Evolutionary conservation across 768 basidiomycete species (phyloP), one percentile per base, ranked within the genome.

Genomic region (Leccinum ochraceum): DNA sequence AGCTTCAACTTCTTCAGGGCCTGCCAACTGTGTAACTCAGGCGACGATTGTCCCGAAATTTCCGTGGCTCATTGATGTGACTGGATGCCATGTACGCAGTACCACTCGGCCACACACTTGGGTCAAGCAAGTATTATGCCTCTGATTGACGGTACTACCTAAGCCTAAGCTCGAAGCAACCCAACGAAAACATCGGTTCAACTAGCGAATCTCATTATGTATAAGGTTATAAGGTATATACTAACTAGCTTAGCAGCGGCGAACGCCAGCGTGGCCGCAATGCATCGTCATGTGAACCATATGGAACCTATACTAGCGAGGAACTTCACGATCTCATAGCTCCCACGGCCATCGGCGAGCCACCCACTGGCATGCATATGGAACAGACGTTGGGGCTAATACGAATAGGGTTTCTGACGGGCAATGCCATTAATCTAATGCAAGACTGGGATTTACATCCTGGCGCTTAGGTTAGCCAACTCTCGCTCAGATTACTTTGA

Each of bases 371-470:
- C 46, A 55, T 56, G 60, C 80, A 81, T 58, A 73, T 74, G 7
- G 59, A 61, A 58, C 80, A 81, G 46, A 57, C 57, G n/a, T 80
- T 79, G 34, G 83, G 82, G 71, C 85, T 87, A 63, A 90, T 80
- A 62, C 89, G 79, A 63, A 90, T 90, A 26, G 89, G 87, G 68
- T 90, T 90, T 66, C 78, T 83, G 51, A 84, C 82, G 30, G 89
- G 89, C 51, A 81, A 74, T 28, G 80, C 77, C 90, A 92, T 92
- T 71, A 88, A 70, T 52, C 87, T 82, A 55, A 78, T 76, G 69
- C 89, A 90, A 44, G 69, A 72, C 22, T 78, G 68, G 30, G 84
- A 84, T 68, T 75, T 81, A 71, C 88, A 90, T 59, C 77, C 84
- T 85, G 63, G 44, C 51, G 13, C 26, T 55, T 46, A 63, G 51